Evolutionary conservation across 495 filamentous ascomycete species (phyloP).

Genomic region (Hyphodiscus hymeniophilus): DNA sequence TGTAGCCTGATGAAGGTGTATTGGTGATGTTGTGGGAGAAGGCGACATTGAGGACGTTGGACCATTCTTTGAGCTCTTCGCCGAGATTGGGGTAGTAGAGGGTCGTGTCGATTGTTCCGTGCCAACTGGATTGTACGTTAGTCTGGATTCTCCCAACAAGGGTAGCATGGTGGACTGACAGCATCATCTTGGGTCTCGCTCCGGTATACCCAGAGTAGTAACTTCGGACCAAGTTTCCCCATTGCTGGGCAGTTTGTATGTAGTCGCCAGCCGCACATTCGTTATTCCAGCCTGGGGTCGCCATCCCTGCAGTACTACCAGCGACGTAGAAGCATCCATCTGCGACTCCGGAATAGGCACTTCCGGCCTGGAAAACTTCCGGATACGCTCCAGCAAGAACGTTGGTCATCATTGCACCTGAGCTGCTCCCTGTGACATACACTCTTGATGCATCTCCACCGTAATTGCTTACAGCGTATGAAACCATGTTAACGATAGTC

Average conservation of each 20-base stretch:
- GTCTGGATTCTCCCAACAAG: too few species aligned
- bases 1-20: conserved; percentile 37
- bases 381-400: conserved; percentile 31
- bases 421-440: conserved; percentile 39
- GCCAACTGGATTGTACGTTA: conserved; percentile 27
- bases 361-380: conserved; percentile 34
- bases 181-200: conserved; percentile 37
- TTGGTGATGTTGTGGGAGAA: conserved; percentile 21
- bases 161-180: conserved; percentile 28
- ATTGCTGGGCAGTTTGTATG: conserved; percentile 36
- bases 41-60: conserved; percentile 22
- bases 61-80: conserved; percentile 41
- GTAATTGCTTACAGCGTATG: conserved; percentile 37
- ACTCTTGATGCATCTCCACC: conserved; percentile 34
- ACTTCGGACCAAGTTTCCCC: conserved; percentile 38
- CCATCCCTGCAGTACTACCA: conserved; percentile 33
- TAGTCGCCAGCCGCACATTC: conserved; percentile 34
- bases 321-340: conserved; percentile 47
- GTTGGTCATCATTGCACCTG: conserved; percentile 46
- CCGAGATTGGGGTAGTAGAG: conserved; percentile 40
- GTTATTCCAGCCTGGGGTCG: conserved; percentile 38
- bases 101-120: conserved; percentile 40
- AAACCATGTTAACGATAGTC: conserved; percentile 54
- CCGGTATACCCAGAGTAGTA: conserved; percentile 45
- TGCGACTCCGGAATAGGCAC: conserved; percentile 50